Base-by-base conservation (phyloP, 345 rosid genomes). In the Moringa oleifera region DNA sequence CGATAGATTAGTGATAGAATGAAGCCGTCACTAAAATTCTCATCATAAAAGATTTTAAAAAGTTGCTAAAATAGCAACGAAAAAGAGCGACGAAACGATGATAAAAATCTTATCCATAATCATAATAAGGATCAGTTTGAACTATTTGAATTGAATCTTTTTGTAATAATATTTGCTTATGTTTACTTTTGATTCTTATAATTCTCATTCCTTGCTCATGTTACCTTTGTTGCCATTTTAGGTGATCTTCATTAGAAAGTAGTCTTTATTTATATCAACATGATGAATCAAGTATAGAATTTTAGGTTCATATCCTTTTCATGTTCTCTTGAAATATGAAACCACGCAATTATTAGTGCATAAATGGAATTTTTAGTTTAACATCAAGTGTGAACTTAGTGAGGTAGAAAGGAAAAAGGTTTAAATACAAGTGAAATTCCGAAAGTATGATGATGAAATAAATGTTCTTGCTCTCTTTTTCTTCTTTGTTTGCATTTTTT, bases 171-270 rank as follows among this genome's bases (percentile, higher is more conserved):
- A 5, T 41, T 7, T 41, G 47, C 47, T 33, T 33, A 4, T 33
- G 11, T 33, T 11, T 33, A 11, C 6, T 33, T 33, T 33, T 11
- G 6, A 11, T 33, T 5, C 11, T 33, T 33, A 11, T 33, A 33
- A 33, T 33, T 33, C 5, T 33, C n/a, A n/a, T n/a, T n/a, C n/a
- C 20, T 36, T 64, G 25, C 53, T 66, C 0, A 41, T 33, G 23
- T 23, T 1, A 70, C 67, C 64, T 47, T 71, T 71, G 22, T 62
- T 51, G 51, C 59, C 16, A 63, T 64, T 75, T 75, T 89, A 94
- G 99, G 99, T 63, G 97, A 90, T 75, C 92, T 94, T 13, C 99
- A 91, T 64, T 87, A 89, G 99, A 95, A 95, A 65, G 62, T 89
- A 55, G 98, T 95, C 9, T 94, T 95, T 41, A 92, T 94, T 68